Percentiles rank a stretch among this genome's conserved stretches.
Conservation (phyloP, 78 protist species). For the Dictyostelium citrinum region DNA sequence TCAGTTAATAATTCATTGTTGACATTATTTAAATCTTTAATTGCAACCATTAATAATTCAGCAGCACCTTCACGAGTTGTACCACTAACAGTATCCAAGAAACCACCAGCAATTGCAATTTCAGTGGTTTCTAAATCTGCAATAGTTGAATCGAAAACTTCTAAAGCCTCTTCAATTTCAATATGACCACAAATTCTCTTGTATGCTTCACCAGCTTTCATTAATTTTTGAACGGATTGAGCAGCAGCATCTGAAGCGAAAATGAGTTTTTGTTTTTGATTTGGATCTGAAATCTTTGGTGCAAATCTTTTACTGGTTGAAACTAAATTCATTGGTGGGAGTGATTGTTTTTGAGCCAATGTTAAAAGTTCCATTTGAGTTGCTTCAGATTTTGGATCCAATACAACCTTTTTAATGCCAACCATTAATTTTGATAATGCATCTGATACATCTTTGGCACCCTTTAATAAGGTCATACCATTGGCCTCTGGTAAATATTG, state of each 20-base stretch:
- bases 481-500: constrained; percentile 22
- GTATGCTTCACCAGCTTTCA: constrained; percentile 77
- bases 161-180: constrained; percentile 79
- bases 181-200: constrained; percentile 69
- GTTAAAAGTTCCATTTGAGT: constrained; percentile 34
- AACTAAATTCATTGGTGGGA: constrained; percentile 76
- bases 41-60: constrained; percentile 57
- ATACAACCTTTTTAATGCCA: constrained; percentile 60
- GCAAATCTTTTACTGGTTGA: constrained; percentile 43
- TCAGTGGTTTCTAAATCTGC: constrained; percentile 79
- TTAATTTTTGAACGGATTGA: constrained; percentile 65
- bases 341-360: constrained; percentile 51
- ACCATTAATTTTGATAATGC: constrained; percentile 46
- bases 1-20: constrained; percentile 52
- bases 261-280: constrained; percentile 56
- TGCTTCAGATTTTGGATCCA: constrained; percentile 54
- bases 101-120: constrained; percentile 76
- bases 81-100: constrained; percentile 59
- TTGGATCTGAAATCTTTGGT: constrained; percentile 65
- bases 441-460: constrained; percentile 49
- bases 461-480: constrained; percentile 33
- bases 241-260: constrained; percentile 54
- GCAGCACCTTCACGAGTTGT: constrained; percentile 63
- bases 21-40: constrained; percentile 39
- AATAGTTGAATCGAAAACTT: constrained; percentile 74